A percentile compares a stretch with the other conserved stretches of the same genome.
Evolutionary conservation across 208 protist species (phyloP).

Genomic region (Crithidia expoeki): DNA sequence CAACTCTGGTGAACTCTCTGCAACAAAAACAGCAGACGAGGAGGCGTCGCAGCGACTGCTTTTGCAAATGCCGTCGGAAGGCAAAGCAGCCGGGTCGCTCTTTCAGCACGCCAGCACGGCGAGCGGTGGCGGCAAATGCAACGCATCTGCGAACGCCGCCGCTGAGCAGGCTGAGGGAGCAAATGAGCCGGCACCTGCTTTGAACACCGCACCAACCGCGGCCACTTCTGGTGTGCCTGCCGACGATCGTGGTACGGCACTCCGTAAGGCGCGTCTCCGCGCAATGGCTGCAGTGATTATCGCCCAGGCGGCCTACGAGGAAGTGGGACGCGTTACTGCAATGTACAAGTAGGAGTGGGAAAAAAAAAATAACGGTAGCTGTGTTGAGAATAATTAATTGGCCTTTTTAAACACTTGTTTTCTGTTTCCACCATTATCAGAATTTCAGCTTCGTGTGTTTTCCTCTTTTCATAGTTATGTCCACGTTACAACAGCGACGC

Average conservation of each 20-base stretch:
- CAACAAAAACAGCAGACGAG: not conserved
- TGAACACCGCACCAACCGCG: not conserved
- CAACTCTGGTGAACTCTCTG: not conserved
- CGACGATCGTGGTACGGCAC: constrained; percentile 4
- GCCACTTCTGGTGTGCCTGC: not conserved
- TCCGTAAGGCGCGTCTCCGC: constrained; percentile 28
- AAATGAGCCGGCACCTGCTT: not conserved
- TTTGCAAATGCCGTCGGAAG: not conserved
- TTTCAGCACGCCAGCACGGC: not conserved
- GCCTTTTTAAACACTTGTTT: not conserved
- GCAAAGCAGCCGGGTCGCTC: not conserved
- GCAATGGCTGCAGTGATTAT: constrained; percentile 27
- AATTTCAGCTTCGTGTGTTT: too few relatives aligned
- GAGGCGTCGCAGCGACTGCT: not conserved
- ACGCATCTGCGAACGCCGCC: not conserved
- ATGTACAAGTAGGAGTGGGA: constrained; percentile 5
- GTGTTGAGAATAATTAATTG: not conserved
- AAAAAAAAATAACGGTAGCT: not conserved
- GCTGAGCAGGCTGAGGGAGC: not conserved
- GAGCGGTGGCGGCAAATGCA: not conserved
- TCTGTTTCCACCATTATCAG: not conserved
- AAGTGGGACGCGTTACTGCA: constrained; percentile 22
- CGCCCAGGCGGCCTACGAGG: constrained; percentile 28
- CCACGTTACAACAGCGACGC: too few relatives aligned
- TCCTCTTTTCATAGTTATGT: too few relatives aligned